Base-by-base conservation (phyloP, 148 eudicot genomes). In the Fallopia convolvulus region DNA sequence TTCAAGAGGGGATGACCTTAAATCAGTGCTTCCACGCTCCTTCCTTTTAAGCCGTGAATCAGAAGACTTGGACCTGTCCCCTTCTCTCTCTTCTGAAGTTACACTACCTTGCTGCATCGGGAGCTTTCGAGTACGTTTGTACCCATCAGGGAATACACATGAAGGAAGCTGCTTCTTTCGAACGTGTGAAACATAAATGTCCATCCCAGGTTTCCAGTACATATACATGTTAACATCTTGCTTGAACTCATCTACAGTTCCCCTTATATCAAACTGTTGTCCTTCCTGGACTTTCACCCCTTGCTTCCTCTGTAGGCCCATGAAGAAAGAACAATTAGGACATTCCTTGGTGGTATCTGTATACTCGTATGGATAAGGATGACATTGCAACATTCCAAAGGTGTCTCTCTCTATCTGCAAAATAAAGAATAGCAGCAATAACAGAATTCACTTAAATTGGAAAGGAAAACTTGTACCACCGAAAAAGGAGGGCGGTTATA, bases 331-430 rank as follows among this genome's bases (percentile, higher is more conserved):
- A 70, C 84, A 80, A 75, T 83, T 80, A 14, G 85, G 77, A 56
- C 87, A 85, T 26, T 80, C 75, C 72, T 78, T 79, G 50, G 84
- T 82, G 6, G 77, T 44, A 66, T 82, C 85, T 41, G 78, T 61
- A 65, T 79, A 74, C 71, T 83, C 90, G 61, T 77, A 80, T n/a
- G 90, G 90, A 63, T 81, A 83, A 50, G 90, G 90, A 77, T 87
- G 90, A 79, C 90, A 87, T 76, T 81, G 88, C 86, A 87, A 75
- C 83, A 83, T 79, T 53, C 86, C 85, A 55, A 70, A 70, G n/a
- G 90, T 87, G 77, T 85, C 88, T 77, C 90, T 83, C 80, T 85
- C 90, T 75, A 87, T 86, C 89, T 86, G 82, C 70, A 81, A 78
- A 7, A 48, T 9, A n/a, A 75, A 23, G 46, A 18, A 33, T 6